phyloP scores from a whole-genome alignment of 768 basidiomycete genomes.

The Trichaptum fuscoviolaceum region DNA sequence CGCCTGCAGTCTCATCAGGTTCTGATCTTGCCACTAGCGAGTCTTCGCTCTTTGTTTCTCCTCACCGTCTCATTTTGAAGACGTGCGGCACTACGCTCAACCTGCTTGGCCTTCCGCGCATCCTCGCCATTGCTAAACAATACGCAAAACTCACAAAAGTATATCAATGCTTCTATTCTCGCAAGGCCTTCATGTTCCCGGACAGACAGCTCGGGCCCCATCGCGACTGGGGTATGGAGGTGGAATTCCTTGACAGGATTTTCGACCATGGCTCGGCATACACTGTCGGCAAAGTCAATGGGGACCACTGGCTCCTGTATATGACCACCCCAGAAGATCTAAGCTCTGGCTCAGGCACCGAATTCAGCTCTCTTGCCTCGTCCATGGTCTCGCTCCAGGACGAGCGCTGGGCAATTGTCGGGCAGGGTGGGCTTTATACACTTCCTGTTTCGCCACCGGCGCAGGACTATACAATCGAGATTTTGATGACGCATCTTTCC shows the following conservation, averaged over 20 bases:
- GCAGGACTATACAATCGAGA: constrained; percentile 93
- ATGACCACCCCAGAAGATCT: constrained; percentile 58
- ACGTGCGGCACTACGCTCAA: constrained; percentile 99
- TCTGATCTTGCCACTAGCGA: constrained; percentile 53
- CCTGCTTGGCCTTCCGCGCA: constrained; percentile 88
- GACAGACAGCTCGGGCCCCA: constrained; percentile 93
- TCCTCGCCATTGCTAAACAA: constrained; percentile 84
- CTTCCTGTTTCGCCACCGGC: constrained; percentile 21
- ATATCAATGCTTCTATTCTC: constrained; percentile 93
- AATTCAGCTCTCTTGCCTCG: constrained; percentile 24
- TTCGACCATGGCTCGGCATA: constrained; percentile 90
- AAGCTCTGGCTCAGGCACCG: constrained; percentile 13
- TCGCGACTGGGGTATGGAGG: constrained; percentile 89
- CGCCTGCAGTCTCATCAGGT: constrained; percentile 5
- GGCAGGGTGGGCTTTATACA: neutral
- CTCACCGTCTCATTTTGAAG: constrained; percentile 95
- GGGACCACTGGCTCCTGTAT: constrained; percentile 98
- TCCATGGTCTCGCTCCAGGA: constrained; percentile 9
- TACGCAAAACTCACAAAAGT: constrained; percentile 65
- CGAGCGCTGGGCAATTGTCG: constrained; percentile 6
- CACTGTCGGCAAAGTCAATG: constrained; percentile 95
- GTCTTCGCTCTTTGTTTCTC: constrained; percentile 92
- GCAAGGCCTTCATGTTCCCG: constrained; percentile 99
- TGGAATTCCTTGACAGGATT: constrained; percentile 84
- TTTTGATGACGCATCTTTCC: constrained; percentile 91